A percentile compares a stretch with the other conserved stretches of the same genome.
phyloP scores from a whole-genome alignment of 2,329 filamentous ascomycete species.

The Chaetomiaceae sp. region DNA sequence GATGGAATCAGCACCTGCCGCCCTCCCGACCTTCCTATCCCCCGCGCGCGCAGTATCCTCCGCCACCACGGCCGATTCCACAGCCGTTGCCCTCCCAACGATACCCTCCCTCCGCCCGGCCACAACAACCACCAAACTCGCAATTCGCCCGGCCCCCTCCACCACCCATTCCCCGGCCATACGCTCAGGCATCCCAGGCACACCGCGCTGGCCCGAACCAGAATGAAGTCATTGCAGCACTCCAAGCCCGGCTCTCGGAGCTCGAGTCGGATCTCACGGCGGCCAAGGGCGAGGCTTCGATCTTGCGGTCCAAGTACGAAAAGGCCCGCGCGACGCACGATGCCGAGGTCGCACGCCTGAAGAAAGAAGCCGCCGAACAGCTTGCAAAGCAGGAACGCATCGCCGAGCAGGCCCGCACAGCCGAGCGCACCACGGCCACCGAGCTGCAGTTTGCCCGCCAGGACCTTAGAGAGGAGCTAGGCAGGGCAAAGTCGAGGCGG shows the following conservation, averaged over 20 bases:
- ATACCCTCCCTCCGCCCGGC: constrained; percentile 14
- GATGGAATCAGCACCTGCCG: constrained; percentile 24
- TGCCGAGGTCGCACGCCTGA: constrained; percentile 56
- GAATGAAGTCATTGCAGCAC: constrained; percentile 39
- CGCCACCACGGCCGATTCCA: background rate
- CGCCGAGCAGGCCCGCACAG: constrained; percentile 60
- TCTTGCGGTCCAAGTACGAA: constrained; percentile 67
- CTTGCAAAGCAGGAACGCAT: constrained; percentile 59
- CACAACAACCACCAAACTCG: constrained; percentile 34
- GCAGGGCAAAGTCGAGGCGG: constrained; percentile 42
- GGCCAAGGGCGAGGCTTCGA: constrained; percentile 68
- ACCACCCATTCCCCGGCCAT: constrained; percentile 28
- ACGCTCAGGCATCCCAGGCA: constrained; percentile 33
- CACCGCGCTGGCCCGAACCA: constrained; percentile 27
- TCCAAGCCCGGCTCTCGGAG: constrained; percentile 50
- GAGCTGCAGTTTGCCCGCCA: constrained; percentile 70
- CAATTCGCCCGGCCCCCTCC: constrained; percentile 41
- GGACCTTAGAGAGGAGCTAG: constrained; percentile 61
- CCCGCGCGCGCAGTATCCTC: constrained; percentile 17
- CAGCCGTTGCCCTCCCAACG: constrained; percentile 10
- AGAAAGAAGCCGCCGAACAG: constrained; percentile 61
- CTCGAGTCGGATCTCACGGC: constrained; percentile 55
- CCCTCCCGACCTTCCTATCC: constrained; percentile 16
- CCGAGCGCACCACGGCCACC: constrained; percentile 61
- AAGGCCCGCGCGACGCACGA: constrained; percentile 60